phyloP scores from a whole-genome alignment of 257 asterid genomes.

The Petunia axillaris region DNA sequence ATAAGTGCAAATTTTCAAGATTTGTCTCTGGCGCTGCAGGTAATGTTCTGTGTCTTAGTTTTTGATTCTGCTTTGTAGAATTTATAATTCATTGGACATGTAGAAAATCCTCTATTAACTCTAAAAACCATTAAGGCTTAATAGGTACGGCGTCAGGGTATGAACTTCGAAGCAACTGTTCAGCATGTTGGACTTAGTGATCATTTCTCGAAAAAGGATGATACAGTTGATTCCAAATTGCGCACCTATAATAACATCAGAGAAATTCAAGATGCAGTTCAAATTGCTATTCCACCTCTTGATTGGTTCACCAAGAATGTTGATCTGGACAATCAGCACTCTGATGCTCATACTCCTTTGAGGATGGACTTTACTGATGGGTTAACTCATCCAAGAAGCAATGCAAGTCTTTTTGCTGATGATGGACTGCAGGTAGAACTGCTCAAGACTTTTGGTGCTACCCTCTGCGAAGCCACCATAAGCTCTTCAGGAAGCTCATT shows the following conservation, averaged over 20 bases:
- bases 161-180: slow-evolving; percentile 64
- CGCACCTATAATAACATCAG: slow-evolving; percentile 39
- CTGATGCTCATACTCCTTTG: slow-evolving; percentile 41
- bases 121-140: slow-evolving; percentile 43
- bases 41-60: slow-evolving; percentile 36
- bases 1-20: slow-evolving; percentile 62
- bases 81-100: slow-evolving; percentile 13
- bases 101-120: slow-evolving; percentile 33
- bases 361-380: slow-evolving; percentile 38
- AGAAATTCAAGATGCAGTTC: slow-evolving; percentile 73
- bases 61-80: slow-evolving; percentile 18
- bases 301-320: slow-evolving; percentile 44
- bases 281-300: slow-evolving; percentile 58
- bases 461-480: slow-evolving; percentile 57
- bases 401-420: slow-evolving; percentile 39
- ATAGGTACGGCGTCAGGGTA: slow-evolving; percentile 74
- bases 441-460: slow-evolving; percentile 68
- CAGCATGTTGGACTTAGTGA: slow-evolving; percentile 73
- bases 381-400: slow-evolving; percentile 47
- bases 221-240: slow-evolving; percentile 37
- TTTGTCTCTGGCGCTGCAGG: slow-evolving; percentile 62
- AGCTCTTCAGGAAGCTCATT: slow-evolving; percentile 54
- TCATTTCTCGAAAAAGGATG: slow-evolving; percentile 52
- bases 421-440: slow-evolving; percentile 58
- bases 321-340: slow-evolving; percentile 29